Conservation (phyloP, 2,329 filamentous ascomycete species). For the Cercospora brassicicola region DNA sequence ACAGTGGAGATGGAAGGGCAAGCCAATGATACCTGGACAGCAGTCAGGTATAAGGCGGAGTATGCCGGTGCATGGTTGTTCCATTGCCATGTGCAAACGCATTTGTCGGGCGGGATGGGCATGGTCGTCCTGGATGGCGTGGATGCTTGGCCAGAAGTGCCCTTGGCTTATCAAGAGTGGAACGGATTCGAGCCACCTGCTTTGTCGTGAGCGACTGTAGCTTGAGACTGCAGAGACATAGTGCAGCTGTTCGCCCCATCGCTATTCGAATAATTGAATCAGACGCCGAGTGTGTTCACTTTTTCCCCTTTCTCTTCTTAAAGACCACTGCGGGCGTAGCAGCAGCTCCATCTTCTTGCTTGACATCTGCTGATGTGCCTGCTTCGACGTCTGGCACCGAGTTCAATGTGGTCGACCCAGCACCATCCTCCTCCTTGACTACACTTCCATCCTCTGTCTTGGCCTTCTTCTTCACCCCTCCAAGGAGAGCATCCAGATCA, state of each 20-base stretch:
- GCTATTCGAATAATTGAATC: neutral
- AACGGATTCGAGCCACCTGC: constrained; percentile 22
- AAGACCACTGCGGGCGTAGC: constrained; percentile 63
- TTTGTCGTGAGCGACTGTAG: neutral
- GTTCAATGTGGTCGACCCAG: constrained; percentile 34
- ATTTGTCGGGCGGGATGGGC: constrained; percentile 51
- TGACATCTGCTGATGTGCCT: neutral
- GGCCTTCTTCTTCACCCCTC: constrained; percentile 36
- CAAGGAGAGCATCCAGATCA: constrained; percentile 63
- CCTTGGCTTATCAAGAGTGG: constrained; percentile 27
- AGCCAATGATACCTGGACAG: constrained; percentile 41
- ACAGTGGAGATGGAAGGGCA: constrained; percentile 13
- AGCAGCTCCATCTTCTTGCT: constrained; percentile 26
- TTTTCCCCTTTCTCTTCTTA: constrained; percentile 68
- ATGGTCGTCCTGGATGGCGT: constrained; percentile 51
- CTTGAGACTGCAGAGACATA: neutral
- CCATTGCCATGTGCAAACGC: constrained; percentile 53
- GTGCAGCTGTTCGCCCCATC: neutral
- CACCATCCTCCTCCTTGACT: constrained; percentile 35
- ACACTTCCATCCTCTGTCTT: constrained; percentile 33
- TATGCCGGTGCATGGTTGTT: constrained; percentile 52
- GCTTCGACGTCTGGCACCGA: constrained; percentile 27
- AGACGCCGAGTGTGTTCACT: constrained; percentile 28
- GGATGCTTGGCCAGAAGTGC: constrained; percentile 42
- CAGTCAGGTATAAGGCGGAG: constrained; percentile 47